Evolutionary conservation across 306 rosid species (phyloP).

Genomic region (Cucumis melo): DNA sequence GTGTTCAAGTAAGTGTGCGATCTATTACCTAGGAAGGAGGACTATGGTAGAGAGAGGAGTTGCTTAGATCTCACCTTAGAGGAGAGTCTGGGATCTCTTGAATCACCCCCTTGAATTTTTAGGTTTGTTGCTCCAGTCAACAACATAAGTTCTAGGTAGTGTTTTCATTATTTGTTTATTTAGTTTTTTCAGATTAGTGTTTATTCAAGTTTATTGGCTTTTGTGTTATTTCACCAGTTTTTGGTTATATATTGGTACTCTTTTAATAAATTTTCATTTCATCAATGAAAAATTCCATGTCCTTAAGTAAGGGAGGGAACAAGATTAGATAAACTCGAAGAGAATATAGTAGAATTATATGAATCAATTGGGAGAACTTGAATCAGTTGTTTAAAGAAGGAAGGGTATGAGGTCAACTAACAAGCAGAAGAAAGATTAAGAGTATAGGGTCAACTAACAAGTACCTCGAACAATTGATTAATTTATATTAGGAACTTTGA

Average conservation of each 20-base stretch:
- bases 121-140: not conserved
- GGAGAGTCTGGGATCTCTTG: not conserved
- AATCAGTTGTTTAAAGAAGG: not conserved
- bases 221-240: not conserved
- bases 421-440: not conserved
- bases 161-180: too few species aligned
- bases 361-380: not conserved
- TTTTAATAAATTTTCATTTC: not conserved
- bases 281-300: not conserved
- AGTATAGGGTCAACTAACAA: not conserved
- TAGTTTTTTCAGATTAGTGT: not conserved
- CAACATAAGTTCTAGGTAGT: not conserved
- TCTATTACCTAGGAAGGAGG: not conserved
- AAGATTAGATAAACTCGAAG: not conserved
- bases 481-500: too few species aligned
- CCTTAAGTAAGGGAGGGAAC: not conserved
- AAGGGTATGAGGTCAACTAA: not conserved
- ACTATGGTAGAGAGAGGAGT: not conserved
- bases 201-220: not conserved
- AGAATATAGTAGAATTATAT: not conserved
- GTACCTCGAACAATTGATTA: too few species aligned
- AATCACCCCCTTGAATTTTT: not conserved
- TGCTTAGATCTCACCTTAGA: not conserved
- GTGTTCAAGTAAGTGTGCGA: not conserved
- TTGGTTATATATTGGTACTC: not conserved